phyloP scores from a whole-genome alignment of 306 rosid genomes.

The Cotoneaster glaucophyllus region DNA sequence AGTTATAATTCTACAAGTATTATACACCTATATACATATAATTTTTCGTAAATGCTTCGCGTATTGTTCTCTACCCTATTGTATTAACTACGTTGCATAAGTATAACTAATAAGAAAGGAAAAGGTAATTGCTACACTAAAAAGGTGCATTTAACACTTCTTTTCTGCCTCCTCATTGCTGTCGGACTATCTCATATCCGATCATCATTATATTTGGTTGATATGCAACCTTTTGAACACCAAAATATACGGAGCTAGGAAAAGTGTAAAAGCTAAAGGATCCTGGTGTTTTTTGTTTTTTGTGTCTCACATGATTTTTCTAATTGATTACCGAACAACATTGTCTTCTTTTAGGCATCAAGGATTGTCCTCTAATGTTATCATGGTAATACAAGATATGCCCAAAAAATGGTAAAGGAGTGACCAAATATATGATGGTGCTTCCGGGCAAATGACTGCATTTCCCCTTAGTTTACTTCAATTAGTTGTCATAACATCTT shows the following conservation, averaged over 20 bases:
- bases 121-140: too few species aligned
- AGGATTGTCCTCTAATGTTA: neutral
- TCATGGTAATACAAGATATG: neutral
- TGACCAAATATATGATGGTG: neutral
- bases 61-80: too few species aligned
- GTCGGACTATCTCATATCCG: too few species aligned
- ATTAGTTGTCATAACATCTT: neutral
- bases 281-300: neutral
- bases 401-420: neutral
- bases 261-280: neutral
- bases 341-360: neutral
- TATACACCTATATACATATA: too few species aligned
- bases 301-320: neutral
- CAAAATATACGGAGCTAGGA: neutral
- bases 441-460: slow-evolving; percentile 1
- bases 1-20: too few species aligned
- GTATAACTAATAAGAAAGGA: too few species aligned
- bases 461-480: neutral
- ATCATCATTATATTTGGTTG: too few species aligned
- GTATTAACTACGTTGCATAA: too few species aligned
- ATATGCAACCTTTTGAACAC: neutral
- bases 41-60: too few species aligned
- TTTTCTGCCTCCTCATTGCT: too few species aligned
- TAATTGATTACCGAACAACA: neutral
- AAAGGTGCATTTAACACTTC: too few species aligned